phyloP scores from a whole-genome alignment of 108 stramenopile species.

The Fragilaria radians region DNA sequence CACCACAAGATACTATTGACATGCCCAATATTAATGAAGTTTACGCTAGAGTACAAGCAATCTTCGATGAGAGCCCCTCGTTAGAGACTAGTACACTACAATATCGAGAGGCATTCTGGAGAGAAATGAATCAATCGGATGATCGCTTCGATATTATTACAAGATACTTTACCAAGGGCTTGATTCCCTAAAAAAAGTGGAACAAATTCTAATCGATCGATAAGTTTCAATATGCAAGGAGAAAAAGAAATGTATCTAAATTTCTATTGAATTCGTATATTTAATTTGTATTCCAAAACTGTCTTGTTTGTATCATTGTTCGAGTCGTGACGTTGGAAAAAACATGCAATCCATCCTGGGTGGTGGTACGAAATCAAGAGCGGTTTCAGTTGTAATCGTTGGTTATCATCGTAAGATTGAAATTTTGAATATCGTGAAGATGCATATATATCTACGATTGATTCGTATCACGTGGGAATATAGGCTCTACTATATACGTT shows the following conservation, averaged over 20 bases:
- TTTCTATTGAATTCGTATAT: not conserved
- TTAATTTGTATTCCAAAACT: constrained; percentile 1
- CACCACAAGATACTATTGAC: constrained; percentile 54
- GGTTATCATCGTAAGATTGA: no score
- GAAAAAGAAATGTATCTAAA: not conserved
- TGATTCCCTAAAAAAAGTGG: constrained; percentile 31
- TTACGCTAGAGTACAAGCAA: constrained; percentile 42
- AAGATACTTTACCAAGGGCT: constrained; percentile 61
- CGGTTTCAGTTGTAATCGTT: no score
- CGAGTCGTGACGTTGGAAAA: no score
- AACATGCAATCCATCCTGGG: no score
- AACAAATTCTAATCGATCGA: not conserved
- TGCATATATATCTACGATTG: no score
- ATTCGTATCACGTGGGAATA: no score
- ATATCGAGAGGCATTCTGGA: constrained; percentile 71
- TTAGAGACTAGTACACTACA: constrained; percentile 22
- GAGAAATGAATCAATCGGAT: constrained; percentile 69
- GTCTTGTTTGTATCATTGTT: no score
- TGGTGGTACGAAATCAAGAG: no score
- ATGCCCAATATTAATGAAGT: no score
- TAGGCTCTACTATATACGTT: no score
- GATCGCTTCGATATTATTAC: constrained; percentile 72
- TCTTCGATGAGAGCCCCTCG: constrained; percentile 7
- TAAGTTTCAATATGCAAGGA: not conserved
- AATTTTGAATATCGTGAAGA: no score